Conservation (phyloP, 2,329 filamentous ascomycete species). For the Scedosporium dehoogii region DNA sequence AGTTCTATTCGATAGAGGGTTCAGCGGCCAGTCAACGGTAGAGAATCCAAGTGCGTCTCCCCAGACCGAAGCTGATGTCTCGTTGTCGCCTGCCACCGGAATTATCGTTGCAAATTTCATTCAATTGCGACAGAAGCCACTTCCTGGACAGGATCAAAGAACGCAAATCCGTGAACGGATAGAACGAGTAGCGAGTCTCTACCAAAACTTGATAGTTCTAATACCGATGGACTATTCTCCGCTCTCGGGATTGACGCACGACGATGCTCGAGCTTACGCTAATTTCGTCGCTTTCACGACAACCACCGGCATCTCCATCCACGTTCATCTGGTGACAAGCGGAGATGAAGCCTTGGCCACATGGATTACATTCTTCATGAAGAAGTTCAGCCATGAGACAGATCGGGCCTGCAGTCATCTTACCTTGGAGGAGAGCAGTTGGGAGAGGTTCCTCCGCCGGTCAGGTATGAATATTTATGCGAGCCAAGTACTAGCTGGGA, state of each 20-base stretch:
- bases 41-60: conserved; percentile 15
- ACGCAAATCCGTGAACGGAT: conserved; percentile 47
- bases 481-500: conserved; percentile 21
- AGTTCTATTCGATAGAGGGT: conserved; percentile 5
- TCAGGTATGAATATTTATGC: conserved; percentile 26
- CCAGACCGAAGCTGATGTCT: conserved; percentile 59
- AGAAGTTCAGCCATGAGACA: conserved; percentile 26
- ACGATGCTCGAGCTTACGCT: conserved; percentile 34
- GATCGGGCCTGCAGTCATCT: conserved; percentile 22
- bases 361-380: conserved; percentile 46
- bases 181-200: conserved; percentile 41
- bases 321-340: conserved; percentile 38
- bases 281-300: conserved; percentile 41
- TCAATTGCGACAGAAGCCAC: conserved; percentile 58
- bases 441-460: conserved; percentile 25
- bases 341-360: conserved; percentile 36
- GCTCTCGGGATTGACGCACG: conserved; percentile 28
- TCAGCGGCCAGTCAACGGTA: not conserved
- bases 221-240: conserved; percentile 43
- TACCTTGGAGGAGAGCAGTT: conserved; percentile 29
- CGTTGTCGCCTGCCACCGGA: conserved; percentile 34
- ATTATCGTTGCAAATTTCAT: conserved; percentile 63
- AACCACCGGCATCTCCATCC: conserved; percentile 26
- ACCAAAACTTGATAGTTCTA: conserved; percentile 59
- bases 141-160: conserved; percentile 39